These are phyloP conservation scores for Royoungia palumana DNA, from an alignment of 768 basidiomycete species.

Conservation along the genomic window DNA sequence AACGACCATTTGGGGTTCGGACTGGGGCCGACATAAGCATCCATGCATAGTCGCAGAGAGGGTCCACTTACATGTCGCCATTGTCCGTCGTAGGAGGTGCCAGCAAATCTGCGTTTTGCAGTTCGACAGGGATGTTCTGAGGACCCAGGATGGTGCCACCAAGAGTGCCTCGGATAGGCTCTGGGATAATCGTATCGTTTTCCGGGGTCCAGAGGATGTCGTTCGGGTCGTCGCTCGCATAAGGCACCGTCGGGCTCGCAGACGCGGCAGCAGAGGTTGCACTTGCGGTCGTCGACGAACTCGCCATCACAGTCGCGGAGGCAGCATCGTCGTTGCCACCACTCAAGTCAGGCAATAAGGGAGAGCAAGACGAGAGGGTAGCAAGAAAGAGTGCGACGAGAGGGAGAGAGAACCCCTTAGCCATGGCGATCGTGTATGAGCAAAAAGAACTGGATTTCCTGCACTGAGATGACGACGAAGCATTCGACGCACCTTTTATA, in stretches of 20 bases:
- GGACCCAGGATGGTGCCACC: constrained; percentile 53
- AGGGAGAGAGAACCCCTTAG: neutral
- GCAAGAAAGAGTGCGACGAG: constrained; percentile 4
- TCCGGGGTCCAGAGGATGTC: constrained; percentile 35
- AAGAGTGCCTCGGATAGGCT: constrained; percentile 41
- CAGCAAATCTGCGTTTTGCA: constrained; percentile 54
- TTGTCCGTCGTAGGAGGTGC: constrained; percentile 60
- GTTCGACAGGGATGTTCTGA: constrained; percentile 48
- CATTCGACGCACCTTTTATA: no score
- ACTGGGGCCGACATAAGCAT: constrained; percentile 11
- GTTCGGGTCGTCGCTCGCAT: constrained; percentile 42
- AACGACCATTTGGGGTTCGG: constrained; percentile 59
- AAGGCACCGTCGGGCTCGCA: constrained; percentile 39
- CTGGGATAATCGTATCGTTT: constrained; percentile 21
- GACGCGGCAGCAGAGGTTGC: constrained; percentile 25
- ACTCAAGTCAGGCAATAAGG: neutral
- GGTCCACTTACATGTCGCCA: constrained; percentile 41
- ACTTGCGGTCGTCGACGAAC: neutral
- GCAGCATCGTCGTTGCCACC: neutral
- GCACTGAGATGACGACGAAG: no score
- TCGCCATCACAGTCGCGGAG: neutral
- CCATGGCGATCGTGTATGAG: constrained; percentile 2
- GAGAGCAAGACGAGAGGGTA: constrained; percentile 1
- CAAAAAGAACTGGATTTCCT: no score
- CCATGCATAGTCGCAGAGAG: neutral